Percentiles rank a stretch among this genome's conserved stretches.
These are phyloP conservation scores for Oldenlandia corymbosa DNA, from an alignment of 257 asterid genomes.

Conservation along the genomic window DNA sequence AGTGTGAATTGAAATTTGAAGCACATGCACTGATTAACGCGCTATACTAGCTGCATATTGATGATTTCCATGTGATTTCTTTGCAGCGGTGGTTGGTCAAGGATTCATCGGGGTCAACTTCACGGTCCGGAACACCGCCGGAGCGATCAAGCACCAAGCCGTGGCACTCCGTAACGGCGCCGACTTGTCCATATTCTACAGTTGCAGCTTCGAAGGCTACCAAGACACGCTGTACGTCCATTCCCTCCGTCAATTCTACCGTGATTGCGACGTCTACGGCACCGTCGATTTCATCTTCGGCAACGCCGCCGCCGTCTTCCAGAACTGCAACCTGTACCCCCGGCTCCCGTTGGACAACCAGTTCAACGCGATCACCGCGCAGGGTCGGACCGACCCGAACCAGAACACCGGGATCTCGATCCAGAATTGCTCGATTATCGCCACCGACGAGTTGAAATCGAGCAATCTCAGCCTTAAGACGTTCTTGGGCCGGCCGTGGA, in stretches of 20 bases:
- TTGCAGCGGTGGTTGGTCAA: slow-evolving; percentile 53
- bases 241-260: slow-evolving; percentile 72
- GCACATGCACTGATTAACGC: too few relatives aligned
- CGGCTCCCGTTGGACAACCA: slow-evolving; percentile 53
- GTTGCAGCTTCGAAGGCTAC: slow-evolving; percentile 76
- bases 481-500: slow-evolving; percentile 83
- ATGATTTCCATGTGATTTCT: not conserved
- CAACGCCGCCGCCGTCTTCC: slow-evolving; percentile 60
- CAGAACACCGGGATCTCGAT: slow-evolving; percentile 77
- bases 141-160: slow-evolving; percentile 69
- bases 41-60: not conserved
- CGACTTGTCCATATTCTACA: slow-evolving; percentile 65
- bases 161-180: slow-evolving; percentile 73
- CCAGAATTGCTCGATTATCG: slow-evolving; percentile 47
- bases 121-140: slow-evolving; percentile 75
- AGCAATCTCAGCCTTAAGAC: slow-evolving; percentile 25
- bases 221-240: slow-evolving; percentile 70
- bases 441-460: slow-evolving; percentile 44
- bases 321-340: slow-evolving; percentile 55
- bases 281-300: slow-evolving; percentile 87
- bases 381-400: slow-evolving; percentile 64
- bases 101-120: slow-evolving; percentile 52
- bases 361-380: slow-evolving; percentile 71
- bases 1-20: too few relatives aligned
- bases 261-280: slow-evolving; percentile 62